Percentiles rank a stretch among this genome's conserved stretches.
Evolutionary conservation across 192 early-diverging fungal species (phyloP).

Genomic region (Podila clonocystis): DNA sequence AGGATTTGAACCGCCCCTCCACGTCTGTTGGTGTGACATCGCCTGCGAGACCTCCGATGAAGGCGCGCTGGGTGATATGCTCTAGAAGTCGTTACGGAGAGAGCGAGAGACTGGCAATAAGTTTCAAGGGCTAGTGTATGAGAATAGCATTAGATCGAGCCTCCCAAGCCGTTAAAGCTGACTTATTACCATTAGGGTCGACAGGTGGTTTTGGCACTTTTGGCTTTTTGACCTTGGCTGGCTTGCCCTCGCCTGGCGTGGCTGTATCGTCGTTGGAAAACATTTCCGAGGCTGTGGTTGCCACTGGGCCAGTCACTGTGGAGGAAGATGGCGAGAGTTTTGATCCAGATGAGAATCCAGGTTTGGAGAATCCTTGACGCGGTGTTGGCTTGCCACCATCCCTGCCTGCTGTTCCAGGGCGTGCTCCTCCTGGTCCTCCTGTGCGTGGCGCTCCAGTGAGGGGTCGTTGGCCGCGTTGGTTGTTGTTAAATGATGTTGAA

Average conservation of each 20-base stretch:
- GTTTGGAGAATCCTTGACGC: background rate
- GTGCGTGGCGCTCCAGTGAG: background rate
- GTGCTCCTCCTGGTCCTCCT: background rate
- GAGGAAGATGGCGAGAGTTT: background rate
- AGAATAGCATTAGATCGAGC: too few species aligned
- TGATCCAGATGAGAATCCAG: background rate
- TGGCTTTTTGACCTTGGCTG: conserved; percentile 40
- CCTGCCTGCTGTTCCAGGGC: background rate
- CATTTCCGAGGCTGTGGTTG: background rate
- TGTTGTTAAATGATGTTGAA: background rate
- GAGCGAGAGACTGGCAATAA: background rate
- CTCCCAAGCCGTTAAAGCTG: background rate
- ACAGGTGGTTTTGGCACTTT: conserved; percentile 37
- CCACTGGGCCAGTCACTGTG: background rate
- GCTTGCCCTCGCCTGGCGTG: conserved; percentile 1
- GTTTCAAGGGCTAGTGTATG: too few species aligned
- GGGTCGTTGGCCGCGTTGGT: background rate
- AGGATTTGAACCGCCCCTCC: conserved; percentile 73
- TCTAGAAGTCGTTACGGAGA: conserved; percentile 4
- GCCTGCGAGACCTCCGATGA: conserved; percentile 79
- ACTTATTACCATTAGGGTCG: conserved; percentile 37
- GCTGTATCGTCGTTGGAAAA: background rate
- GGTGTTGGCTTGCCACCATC: background rate
- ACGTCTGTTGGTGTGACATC: conserved; percentile 66
- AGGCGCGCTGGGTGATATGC: conserved; percentile 66